Evolutionary conservation across 352 stramenopile genomes (phyloP), one percentile per base, ranked within the genome.

Genomic region (Elongisporangium undulatum): DNA sequence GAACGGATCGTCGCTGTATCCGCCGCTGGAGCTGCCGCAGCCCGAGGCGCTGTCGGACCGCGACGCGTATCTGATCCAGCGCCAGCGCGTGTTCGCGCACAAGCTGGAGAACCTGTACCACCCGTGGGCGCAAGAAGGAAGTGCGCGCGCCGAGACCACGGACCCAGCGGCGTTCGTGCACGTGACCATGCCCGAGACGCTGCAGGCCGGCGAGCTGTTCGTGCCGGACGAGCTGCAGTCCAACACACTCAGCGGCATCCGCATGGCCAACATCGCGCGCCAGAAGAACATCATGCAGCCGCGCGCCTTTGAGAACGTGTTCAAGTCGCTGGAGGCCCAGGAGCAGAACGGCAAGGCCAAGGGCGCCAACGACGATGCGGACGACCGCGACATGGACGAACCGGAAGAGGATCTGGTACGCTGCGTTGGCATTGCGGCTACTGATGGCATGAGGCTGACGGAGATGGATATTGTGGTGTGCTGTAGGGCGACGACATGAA

Each of bases 61-160:
- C 50, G 77, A 88, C 26, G 80, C 74, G 13, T 90, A 86, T 70
- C 66, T 90, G 56, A 83, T 90, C 53, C 80, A 88, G 53, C 75
- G 74, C 59, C 80, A 90, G 66, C 80, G 80, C 17, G 71, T 87
- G 23, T 51, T 90, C 23, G 68, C 77, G 22, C 80, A 90, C 72
- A 87, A 87, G 59, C 69, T 90, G 26, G 75, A 86, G 56, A 82
- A 74, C 66, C 49, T 90, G 59, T 90, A 90, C 63, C 79, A 86
- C 23, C 66, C 75, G 55, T 87, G 74, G 74, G 75, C 77, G 57
- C 63, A 74, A 10, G 67, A 87, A 51, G 61, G 53, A 23, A 68
- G 69, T 48, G 59, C 58, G 2, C 22, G 21, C 19, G 26, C 59
- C 20, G 59, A 64, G 34, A 49, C 60, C 50, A 60, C 62, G 1